phyloP scores from a whole-genome alignment of 345 rosid genomes.

The Ailanthus altissimus region DNA sequence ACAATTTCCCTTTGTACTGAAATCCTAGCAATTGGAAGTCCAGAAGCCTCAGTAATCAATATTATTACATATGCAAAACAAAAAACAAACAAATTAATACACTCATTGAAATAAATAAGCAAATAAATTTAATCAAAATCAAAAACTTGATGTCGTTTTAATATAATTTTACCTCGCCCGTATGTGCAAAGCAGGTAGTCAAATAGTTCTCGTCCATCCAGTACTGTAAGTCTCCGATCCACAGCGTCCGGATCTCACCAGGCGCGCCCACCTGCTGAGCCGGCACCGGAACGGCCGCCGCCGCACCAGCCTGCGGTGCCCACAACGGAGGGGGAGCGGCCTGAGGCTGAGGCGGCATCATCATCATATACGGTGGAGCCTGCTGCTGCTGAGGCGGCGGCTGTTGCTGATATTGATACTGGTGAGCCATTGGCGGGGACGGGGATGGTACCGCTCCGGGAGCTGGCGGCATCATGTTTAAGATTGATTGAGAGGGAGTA shows the following conservation, averaged over 20 bases:
- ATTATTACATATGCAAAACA: background rate
- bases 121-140: background rate
- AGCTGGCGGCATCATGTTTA: slow-evolving; percentile 66
- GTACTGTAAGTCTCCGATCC: slow-evolving; percentile 96
- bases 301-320: slow-evolving; percentile 35
- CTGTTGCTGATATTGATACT: slow-evolving; percentile 48
- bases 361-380: slow-evolving; percentile 50
- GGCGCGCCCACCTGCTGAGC: slow-evolving; percentile 36
- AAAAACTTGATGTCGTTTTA: background rate
- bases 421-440: slow-evolving; percentile 41
- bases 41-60: background rate
- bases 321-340: slow-evolving; percentile 61
- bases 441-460: slow-evolving; percentile 50
- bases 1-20: background rate
- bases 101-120: background rate
- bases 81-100: background rate
- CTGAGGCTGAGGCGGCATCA: slow-evolving; percentile 43
- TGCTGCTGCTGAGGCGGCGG: slow-evolving; percentile 47
- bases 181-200: slow-evolving; percentile 53
- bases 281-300: slow-evolving; percentile 18
- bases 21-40: background rate
- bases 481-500: background rate
- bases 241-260: slow-evolving; percentile 88
- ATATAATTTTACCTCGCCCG: slow-evolving; percentile 57
- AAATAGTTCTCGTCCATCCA: slow-evolving; percentile 92